These are phyloP conservation scores for Triticum timopheevii DNA, from an alignment of 176 grass and related monocot genomes.

Conservation along the genomic window DNA sequence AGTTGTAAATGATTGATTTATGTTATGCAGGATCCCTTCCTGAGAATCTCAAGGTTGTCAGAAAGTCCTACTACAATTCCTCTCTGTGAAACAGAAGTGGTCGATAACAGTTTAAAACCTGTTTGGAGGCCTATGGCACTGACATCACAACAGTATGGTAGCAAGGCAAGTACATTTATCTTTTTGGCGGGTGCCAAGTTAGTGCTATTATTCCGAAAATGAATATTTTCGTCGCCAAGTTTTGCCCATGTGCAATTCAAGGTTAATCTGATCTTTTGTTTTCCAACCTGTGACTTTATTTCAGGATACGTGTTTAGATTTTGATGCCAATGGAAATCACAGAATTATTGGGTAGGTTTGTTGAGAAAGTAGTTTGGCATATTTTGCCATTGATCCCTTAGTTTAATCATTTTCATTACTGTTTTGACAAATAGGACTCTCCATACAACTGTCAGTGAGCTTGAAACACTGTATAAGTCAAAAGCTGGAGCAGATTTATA, in stretches of 20 bases:
- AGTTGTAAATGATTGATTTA: slow-evolving; percentile 21
- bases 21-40: slow-evolving; percentile 77
- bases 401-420: slow-evolving; percentile 26
- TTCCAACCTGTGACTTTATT: slow-evolving; percentile 36
- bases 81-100: slow-evolving; percentile 83
- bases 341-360: slow-evolving; percentile 64
- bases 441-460: slow-evolving; percentile 61
- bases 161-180: slow-evolving; percentile 61
- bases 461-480: slow-evolving; percentile 63
- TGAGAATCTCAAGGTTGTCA: slow-evolving; percentile 75
- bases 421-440: slow-evolving; percentile 56
- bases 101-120: slow-evolving; percentile 71
- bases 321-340: slow-evolving; percentile 77
- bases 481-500: slow-evolving; percentile 68
- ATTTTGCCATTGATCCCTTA: slow-evolving; percentile 6
- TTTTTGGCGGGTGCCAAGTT: no score
- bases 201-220: neutral
- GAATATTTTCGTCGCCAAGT: slow-evolving; percentile 8
- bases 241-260: neutral
- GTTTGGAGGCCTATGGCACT: slow-evolving; percentile 80
- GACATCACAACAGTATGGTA: slow-evolving; percentile 79
- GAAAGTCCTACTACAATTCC: slow-evolving; percentile 61
- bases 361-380: slow-evolving; percentile 17
- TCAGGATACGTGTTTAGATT: slow-evolving; percentile 99
- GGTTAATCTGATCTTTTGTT: slow-evolving; percentile 9